Evolutionary conservation across 352 stramenopile species (phyloP).

Genomic region (Globisporangium takayamanum): DNA sequence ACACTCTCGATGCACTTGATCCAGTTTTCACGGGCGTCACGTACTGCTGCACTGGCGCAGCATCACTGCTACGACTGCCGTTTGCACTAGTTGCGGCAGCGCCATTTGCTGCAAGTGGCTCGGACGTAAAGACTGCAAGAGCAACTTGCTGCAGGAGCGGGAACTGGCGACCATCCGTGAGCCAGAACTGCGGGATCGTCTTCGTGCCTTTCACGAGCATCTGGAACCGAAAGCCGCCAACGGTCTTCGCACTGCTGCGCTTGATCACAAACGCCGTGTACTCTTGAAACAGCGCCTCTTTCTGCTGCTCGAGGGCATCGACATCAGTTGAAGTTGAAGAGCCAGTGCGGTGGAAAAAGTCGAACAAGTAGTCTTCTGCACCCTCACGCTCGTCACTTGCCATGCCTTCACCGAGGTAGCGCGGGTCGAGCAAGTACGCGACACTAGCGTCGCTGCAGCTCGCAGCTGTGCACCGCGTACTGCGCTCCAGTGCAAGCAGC

Average conservation of each 20-base stretch:
- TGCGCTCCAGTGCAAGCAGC: neutral
- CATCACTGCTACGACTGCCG: neutral
- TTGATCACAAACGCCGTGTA: slow-evolving; percentile 30
- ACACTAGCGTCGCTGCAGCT: slow-evolving; percentile 4
- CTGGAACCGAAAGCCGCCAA: slow-evolving; percentile 20
- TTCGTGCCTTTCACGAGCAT: slow-evolving; percentile 25
- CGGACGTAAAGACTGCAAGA: slow-evolving; percentile 13
- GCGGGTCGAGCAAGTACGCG: slow-evolving; percentile 13
- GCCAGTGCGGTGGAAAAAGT: slow-evolving; percentile 6
- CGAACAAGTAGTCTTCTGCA: slow-evolving; percentile 27
- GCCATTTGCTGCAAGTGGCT: neutral
- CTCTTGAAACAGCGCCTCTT: slow-evolving; percentile 20
- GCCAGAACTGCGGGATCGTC: slow-evolving; percentile 28
- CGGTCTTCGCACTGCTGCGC: slow-evolving; percentile 14
- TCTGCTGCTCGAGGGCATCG: slow-evolving; percentile 3
- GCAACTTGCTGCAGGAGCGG: slow-evolving; percentile 26
- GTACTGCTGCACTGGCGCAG: neutral
- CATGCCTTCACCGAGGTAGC: slow-evolving; percentile 12
- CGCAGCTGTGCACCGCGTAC: neutral
- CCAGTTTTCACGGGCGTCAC: neutral
- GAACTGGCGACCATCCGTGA: slow-evolving; percentile 21
- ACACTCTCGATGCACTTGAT: too few relatives aligned
- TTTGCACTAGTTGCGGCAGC: neutral
- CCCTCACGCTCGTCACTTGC: slow-evolving; percentile 21
- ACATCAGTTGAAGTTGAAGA: neutral